Base-by-base conservation (phyloP, 2,329 filamentous ascomycete species). In the Samsoniella hepiali region DNA sequence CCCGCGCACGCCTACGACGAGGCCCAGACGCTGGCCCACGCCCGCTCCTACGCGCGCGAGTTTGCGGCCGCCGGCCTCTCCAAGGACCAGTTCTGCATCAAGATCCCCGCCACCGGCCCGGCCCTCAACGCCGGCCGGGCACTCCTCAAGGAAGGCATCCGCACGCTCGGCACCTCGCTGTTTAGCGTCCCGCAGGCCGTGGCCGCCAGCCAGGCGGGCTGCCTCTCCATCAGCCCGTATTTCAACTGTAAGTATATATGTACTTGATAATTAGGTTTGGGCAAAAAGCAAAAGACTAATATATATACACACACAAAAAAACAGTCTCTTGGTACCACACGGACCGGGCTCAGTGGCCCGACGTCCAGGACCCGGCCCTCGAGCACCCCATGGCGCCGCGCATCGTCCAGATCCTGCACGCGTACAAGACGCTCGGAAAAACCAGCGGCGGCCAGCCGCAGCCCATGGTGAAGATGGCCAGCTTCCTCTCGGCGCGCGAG, bases 381-480 rank as follows among this genome's bases (percentile, higher is more conserved):
- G 69, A 81, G 63, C 80, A 83, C 64, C 77, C 80, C 34, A 82
- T 79, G 72, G 78, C 79, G 8, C 72, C 79, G 0, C 75, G 80
- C 17, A 69, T 81, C n/a, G 64, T 81, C 27, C 79, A 82, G 66
- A 83, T 83, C 50, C 70, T 81, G 17, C 77, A 82, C 64, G 78
- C 75, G 0, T 83, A 81, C 70, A 76, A 74, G 63, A 73, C 72
- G 3, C 73, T 82, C 27, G 79, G 79, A 64, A 75, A 74, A 57
- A 75, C 79, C 66, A 82, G 79, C 0, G 80, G 80, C n/a, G n/a
- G n/a, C n/a, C 75, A 76, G 63, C 74, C 77, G 58, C 80, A 83
- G 69, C 80, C 81, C 1, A 70, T 80, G 11, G 66, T 82, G 15
- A 82, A 81, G 68, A 78, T 78, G 49, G 79, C 79, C 22, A 79